Evolutionary conservation across 352 stramenopile genomes (phyloP).

Genomic region (Pythium insidiosum): DNA sequence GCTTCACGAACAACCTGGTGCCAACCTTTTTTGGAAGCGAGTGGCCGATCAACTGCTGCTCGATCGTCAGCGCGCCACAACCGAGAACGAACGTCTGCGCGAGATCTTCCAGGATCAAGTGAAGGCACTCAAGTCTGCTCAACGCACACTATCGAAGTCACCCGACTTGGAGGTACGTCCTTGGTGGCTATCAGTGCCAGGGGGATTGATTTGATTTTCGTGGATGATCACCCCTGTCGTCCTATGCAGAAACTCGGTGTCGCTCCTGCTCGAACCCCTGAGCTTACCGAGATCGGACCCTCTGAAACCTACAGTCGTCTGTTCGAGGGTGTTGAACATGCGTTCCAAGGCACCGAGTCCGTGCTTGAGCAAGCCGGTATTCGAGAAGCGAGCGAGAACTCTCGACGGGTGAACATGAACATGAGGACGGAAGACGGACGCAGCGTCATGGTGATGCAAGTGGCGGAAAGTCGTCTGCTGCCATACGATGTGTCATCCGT

Average conservation of each 20-base stretch:
- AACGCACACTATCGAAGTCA: slow-evolving; percentile 12
- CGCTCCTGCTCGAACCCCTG: neutral
- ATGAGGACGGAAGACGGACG: slow-evolving; percentile 22
- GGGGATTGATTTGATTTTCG: too few relatives aligned
- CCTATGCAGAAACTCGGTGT: slow-evolving; percentile 15
- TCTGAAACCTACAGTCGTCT: slow-evolving; percentile 25
- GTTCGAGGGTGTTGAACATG: slow-evolving; percentile 25
- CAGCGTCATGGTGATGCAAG: slow-evolving; percentile 33
- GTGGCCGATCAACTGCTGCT: slow-evolving; percentile 33
- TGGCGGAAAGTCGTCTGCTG: slow-evolving; percentile 27
- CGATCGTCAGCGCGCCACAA: slow-evolving; percentile 29
- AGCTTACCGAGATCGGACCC: neutral
- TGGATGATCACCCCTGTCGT: too few relatives aligned
- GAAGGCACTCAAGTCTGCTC: slow-evolving; percentile 13
- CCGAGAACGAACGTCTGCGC: slow-evolving; percentile 37
- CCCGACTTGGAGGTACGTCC: slow-evolving; percentile 12
- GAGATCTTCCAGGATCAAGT: slow-evolving; percentile 27
- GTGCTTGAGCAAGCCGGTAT: slow-evolving; percentile 24
- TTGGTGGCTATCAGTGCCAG: too few relatives aligned
- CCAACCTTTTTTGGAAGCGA: slow-evolving; percentile 32
- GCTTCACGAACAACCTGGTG: slow-evolving; percentile 15
- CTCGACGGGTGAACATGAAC: slow-evolving; percentile 38
- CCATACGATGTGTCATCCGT: slow-evolving; percentile 23
- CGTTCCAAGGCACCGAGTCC: slow-evolving; percentile 20
- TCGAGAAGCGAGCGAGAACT: slow-evolving; percentile 5